These are phyloP conservation scores for Mucor mucedo DNA, from an alignment of 371 early-diverging fungal genomes.

Conservation along the genomic window DNA sequence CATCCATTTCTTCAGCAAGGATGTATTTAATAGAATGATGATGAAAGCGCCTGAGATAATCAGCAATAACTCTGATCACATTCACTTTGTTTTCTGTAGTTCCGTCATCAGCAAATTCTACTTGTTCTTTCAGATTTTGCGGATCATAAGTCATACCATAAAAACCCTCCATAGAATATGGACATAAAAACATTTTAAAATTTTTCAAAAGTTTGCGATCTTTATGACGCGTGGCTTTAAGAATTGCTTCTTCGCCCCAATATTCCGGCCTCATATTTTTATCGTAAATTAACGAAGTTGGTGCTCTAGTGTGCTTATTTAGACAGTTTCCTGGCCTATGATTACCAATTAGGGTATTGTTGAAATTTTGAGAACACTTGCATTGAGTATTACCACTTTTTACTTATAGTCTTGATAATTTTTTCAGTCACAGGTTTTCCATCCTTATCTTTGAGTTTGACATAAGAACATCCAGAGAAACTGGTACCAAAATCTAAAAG, in stretches of 20 bases:
- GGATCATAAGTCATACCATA: neutral
- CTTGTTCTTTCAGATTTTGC: no score
- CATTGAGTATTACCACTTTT: neutral
- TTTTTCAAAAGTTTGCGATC: neutral
- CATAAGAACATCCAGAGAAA: constrained; percentile 49
- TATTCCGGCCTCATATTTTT: neutral
- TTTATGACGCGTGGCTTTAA: no score
- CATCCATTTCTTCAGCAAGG: neutral
- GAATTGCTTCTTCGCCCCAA: constrained; percentile 1
- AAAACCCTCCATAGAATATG: neutral
- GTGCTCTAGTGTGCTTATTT: neutral
- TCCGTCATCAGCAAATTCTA: no score
- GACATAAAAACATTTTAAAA: constrained; percentile 8
- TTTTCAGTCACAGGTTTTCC: no score
- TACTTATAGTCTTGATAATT: neutral
- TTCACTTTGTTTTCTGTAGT: neutral
- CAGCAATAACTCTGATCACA: neutral
- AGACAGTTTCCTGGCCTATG: neutral
- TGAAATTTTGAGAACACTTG: neutral
- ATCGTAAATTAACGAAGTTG: neutral
- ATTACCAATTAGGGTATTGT: no score
- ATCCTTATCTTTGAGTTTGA: neutral
- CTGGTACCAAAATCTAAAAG: constrained; percentile 58
- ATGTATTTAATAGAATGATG: neutral
- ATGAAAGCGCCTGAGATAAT: neutral